Base-by-base conservation (phyloP, 495 filamentous ascomycete species). In the Trichoderma asperelloides region DNA sequence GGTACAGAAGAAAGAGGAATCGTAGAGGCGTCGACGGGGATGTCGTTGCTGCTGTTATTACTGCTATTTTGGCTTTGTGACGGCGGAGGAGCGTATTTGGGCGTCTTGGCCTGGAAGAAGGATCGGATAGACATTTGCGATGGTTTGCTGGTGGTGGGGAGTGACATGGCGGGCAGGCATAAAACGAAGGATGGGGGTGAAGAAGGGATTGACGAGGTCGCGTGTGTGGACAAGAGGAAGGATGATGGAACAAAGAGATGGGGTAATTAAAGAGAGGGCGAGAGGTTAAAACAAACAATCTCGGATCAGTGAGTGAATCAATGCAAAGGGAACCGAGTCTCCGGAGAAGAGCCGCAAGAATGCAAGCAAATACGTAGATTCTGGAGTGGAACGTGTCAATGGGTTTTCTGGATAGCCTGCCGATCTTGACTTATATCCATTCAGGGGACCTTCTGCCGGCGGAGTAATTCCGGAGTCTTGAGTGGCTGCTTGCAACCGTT, bases 81-180 rank as follows among this genome's bases (percentile, higher is more conserved):
- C 65, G 79, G 75, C 27, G 75, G 79, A 62, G 84, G 80, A 68
- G 73, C 75, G 68, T 78, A 79, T 49, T 70, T 70, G 7, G 76
- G 78, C 28, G 71, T 66, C 66, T 74, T 78, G 64, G 78, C 75
- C 51, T 76, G 74, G 66, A 80, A 81, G 75, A 86, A 85, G 18
- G 79, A 82, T 47, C 77, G 78, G 66, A 86, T 85, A 30, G 81
- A 81, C 15, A 78, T 68, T 68, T 84, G 82, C 57, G 73, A 73
- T 37, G 72, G 39, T 65, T 69, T 39, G 62, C 71, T 74, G 12
- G 68, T 68, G 0, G 72, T 69, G 63, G 75, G 75, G 33, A 75
- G 70, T 70, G 72, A 74, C 74, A 75, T 77, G 65, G 49, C 68
- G 55, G 37, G 33, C 33, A 37, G 33, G 33, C 33, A 37, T 37